Conservation (phyloP, 495 filamentous ascomycete genomes). For the Glutinoglossum americanum region DNA sequence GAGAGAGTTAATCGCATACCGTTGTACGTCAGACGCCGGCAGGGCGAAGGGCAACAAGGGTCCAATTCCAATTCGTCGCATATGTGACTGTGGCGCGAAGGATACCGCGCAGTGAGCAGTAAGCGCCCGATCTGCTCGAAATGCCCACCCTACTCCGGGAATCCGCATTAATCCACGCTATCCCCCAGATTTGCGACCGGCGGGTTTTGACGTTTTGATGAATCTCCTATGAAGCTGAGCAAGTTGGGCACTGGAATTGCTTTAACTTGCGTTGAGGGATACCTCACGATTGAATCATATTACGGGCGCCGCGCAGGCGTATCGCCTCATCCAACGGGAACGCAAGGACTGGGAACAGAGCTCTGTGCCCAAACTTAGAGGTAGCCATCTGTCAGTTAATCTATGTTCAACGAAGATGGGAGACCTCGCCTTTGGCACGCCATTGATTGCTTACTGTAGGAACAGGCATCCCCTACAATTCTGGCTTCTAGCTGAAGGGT, state of each 20-base stretch:
- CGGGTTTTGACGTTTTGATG: background rate
- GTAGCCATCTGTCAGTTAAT: background rate
- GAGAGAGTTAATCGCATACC: background rate
- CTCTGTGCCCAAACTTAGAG: background rate
- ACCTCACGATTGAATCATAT: background rate
- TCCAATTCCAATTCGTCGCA: background rate
- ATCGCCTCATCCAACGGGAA: background rate
- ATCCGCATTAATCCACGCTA: background rate
- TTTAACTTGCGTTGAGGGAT: background rate
- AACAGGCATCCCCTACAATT: background rate
- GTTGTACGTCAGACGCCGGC: background rate
- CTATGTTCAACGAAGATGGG: background rate
- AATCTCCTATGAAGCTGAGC: no score
- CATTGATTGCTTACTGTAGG: background rate
- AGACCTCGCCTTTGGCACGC: background rate
- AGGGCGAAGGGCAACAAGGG: background rate
- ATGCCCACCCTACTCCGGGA: background rate
- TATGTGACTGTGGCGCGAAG: background rate
- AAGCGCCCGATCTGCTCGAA: background rate
- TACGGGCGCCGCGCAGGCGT: background rate
- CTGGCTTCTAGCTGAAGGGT: background rate
- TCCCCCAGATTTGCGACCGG: background rate
- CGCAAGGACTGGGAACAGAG: background rate
- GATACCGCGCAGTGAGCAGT: no score
- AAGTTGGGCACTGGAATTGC: background rate